Percentiles rank a stretch among this genome's conserved stretches.
These are phyloP conservation scores for Ploettnerulaceae sp. DNA, from an alignment of 2,329 filamentous ascomycete species.

Conservation along the genomic window DNA sequence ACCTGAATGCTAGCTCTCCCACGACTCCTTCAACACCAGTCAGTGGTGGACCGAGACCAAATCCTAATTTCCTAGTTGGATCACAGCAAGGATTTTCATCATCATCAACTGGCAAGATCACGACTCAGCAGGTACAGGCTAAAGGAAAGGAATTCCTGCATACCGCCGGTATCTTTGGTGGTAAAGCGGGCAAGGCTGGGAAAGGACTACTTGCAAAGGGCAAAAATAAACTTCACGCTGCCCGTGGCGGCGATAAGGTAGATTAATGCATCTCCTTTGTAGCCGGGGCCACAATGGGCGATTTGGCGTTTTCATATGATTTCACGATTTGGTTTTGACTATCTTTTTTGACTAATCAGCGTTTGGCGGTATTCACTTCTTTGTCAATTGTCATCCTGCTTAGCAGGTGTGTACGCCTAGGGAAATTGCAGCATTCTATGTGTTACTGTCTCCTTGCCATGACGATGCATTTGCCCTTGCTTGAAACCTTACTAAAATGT, in stretches of 20 bases:
- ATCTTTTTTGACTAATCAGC: conserved; percentile 27
- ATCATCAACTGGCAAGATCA: conserved; percentile 26
- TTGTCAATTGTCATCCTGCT: conserved; percentile 27
- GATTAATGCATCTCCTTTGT: conserved; percentile 53
- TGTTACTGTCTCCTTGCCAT: conserved; percentile 27
- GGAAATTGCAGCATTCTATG: conserved; percentile 29
- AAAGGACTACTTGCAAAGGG: conserved; percentile 90
- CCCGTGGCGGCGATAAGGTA: conserved; percentile 77
- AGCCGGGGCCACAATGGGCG: conserved; percentile 31
- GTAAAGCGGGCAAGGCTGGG: conserved; percentile 71
- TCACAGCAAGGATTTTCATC: conserved; percentile 28
- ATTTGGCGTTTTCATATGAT: conserved; percentile 27
- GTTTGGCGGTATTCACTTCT: conserved; percentile 21
- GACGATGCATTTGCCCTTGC: conserved; percentile 22
- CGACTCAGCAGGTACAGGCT: conserved; percentile 41
- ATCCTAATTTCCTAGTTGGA: conserved; percentile 16
- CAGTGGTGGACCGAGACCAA: conserved; percentile 15
- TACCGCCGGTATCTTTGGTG: conserved; percentile 66
- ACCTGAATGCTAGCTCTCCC: conserved; percentile 45
- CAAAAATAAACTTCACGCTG: conserved; percentile 66
- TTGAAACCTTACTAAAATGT: conserved; percentile 33
- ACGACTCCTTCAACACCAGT: conserved; percentile 22
- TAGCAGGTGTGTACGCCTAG: conserved; percentile 34
- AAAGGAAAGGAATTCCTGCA: conserved; percentile 89
- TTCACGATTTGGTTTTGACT: conserved; percentile 14